Base-by-base conservation (phyloP, 2,329 filamentous ascomycete species). In the Escovopsis sp. region DNA sequence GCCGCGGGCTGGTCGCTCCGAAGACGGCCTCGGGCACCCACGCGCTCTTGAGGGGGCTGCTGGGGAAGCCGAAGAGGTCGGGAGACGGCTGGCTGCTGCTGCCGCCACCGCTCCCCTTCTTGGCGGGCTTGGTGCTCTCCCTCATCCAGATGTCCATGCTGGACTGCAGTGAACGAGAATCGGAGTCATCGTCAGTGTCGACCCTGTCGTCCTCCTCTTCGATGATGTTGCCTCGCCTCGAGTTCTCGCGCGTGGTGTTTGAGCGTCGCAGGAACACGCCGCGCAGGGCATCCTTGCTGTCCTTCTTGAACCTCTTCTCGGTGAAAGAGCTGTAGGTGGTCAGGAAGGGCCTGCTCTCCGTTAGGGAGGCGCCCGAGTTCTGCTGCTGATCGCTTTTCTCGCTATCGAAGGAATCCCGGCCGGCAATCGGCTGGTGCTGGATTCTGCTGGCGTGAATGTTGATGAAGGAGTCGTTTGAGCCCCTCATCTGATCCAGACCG, bases 71-170 rank as follows among this genome's bases (percentile, higher is more conserved):
- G 44, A 76, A 76, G 2, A 76, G 57, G 43, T 76, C 72, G 0
- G 72, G 72, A 4, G 71, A 73, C 1, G 49, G 48, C 24, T 57
- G 53, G 7, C 52, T 51, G 1, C 49, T 52, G 0, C 55, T 53
- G 20, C 20, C 5, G 20, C 20, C 20, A 5, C 20, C 20, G 5
- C 20, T 20, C 3, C 20, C 20, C 20, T 20, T 20, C 1, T 41
- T 43, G 4, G 46, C 45, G 1, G 67, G 63, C 37, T 68, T 68
- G 29, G 64, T 55, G 41, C 70, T 71, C 52, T 74, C 71, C 7
- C 65, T 66, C 57, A 77, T 65, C 73, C 73, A 78, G 20, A 73
- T 71, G 41, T 77, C 74, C 5, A 71, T 62, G 45, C 66, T 71
- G 1, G 69, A 73, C 1, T 66, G 59, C 4, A 66, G 52, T 2